These are phyloP conservation scores for Umbilicus rupestris DNA, from an alignment of 164 flowering plant genomes.

Conservation along the genomic window DNA sequence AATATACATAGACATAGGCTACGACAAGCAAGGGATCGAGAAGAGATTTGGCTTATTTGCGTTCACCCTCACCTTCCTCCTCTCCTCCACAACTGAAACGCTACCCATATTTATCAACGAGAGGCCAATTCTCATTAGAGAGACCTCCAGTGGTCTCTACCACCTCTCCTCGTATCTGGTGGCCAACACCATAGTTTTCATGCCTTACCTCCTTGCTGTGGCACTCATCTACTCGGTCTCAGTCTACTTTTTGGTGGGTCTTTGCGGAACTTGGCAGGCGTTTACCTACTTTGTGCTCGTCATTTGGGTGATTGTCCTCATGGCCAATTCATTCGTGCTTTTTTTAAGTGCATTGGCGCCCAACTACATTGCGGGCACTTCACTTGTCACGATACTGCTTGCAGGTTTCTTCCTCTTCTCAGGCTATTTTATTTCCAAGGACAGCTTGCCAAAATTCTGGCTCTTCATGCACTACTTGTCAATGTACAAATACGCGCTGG, in stretches of 20 bases:
- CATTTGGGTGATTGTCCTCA: constrained; percentile 69
- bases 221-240: constrained; percentile 65
- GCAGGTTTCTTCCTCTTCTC: constrained; percentile 90
- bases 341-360: constrained; percentile 86
- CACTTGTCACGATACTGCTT: constrained; percentile 55
- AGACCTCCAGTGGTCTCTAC: constrained; percentile 81
- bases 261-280: constrained; percentile 67
- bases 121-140: constrained; percentile 67
- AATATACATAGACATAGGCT: constrained; percentile 71
- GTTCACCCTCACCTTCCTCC: constrained; percentile 89
- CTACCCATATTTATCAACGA: constrained; percentile 87
- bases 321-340: constrained; percentile 90
- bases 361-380: constrained; percentile 79
- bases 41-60: constrained; percentile 91
- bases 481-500: constrained; percentile 85
- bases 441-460: constrained; percentile 83
- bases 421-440: constrained; percentile 80
- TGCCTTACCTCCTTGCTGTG: constrained; percentile 67
- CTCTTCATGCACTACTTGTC: constrained; percentile 79
- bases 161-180: constrained; percentile 70
- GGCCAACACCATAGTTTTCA: constrained; percentile 84
- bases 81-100: constrained; percentile 88
- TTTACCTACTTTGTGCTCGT: constrained; percentile 70
- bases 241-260: constrained; percentile 80
- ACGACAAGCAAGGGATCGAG: constrained; percentile 56